Conservation (phyloP, 306 rosid genomes). For the Pachyrhizus erosus region DNA sequence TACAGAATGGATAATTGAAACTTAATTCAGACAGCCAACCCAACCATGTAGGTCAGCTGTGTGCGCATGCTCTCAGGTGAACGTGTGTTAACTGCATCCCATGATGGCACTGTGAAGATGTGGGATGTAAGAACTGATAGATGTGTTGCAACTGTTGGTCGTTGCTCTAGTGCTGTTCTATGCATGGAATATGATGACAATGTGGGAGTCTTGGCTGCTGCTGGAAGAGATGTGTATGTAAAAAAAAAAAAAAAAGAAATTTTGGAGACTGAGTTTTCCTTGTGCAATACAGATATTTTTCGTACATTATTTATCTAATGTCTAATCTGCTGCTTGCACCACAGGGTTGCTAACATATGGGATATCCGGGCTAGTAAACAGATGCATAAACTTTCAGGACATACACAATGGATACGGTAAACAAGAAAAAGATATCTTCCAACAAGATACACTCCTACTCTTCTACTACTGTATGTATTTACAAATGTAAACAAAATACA, state of each 20-base stretch:
- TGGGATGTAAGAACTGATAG: conserved; percentile 99
- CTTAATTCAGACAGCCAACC: conserved; percentile 43
- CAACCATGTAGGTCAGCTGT: conserved; percentile 81
- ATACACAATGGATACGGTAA: conserved; percentile 94
- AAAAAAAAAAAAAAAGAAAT: neutral
- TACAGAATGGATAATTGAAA: conserved; percentile 37
- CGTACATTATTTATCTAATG: conserved; percentile 23
- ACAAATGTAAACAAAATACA: conserved; percentile 28
- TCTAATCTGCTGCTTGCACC: conserved; percentile 46
- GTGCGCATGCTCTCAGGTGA: conserved; percentile 97
- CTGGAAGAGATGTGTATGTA: conserved; percentile 95
- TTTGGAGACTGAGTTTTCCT: conserved; percentile 33
- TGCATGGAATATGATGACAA: conserved; percentile 98
- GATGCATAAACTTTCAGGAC: conserved; percentile 97
- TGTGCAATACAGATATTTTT: conserved; percentile 35
- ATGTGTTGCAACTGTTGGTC: conserved; percentile 99
- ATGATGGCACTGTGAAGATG: conserved; percentile 99
- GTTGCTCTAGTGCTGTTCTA: conserved; percentile 93
- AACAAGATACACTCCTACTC: conserved; percentile 23
- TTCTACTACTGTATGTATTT: conserved; percentile 20
- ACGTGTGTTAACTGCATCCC: conserved; percentile 94
- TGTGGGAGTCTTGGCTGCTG: conserved; percentile 92
- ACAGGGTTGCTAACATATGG: conserved; percentile 91
- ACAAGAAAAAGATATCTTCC: conserved; percentile 36
- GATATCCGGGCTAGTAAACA: conserved; percentile 91